Evolutionary conservation across 2,329 filamentous ascomycete species (phyloP).

Genomic region (Penicillium sp.): DNA sequence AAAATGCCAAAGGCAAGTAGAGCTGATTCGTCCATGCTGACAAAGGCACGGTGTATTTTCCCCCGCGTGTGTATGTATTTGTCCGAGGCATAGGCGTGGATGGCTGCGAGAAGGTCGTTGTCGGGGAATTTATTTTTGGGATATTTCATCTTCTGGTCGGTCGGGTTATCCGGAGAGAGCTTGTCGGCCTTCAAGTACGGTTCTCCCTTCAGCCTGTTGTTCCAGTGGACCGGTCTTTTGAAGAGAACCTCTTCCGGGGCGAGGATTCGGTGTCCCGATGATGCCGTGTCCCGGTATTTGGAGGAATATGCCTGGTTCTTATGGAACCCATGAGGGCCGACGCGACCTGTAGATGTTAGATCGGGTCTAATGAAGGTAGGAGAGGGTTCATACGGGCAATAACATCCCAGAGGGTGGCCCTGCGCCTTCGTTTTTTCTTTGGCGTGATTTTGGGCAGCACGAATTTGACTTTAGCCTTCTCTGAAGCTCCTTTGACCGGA

Average conservation of each 20-base stretch:
- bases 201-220: constrained; percentile 51
- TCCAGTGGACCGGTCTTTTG: constrained; percentile 48
- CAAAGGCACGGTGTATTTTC: constrained; percentile 42
- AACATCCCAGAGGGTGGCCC: constrained; percentile 54
- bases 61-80: constrained; percentile 45
- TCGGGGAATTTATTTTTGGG: constrained; percentile 46
- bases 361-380: not conserved
- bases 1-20: constrained; percentile 58
- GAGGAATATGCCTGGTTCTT: constrained; percentile 22
- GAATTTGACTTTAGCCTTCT: not conserved
- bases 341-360: constrained; percentile 40
- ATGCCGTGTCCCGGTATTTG: constrained; percentile 32
- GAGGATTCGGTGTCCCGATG: constrained; percentile 38
- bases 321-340: constrained; percentile 40
- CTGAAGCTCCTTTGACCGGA: not conserved
- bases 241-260: constrained; percentile 58
- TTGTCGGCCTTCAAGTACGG: constrained; percentile 51
- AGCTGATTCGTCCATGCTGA: constrained; percentile 59
- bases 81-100: constrained; percentile 56
- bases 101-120: constrained; percentile 53
- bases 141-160: not conserved
- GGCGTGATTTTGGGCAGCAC: constrained; percentile 9
- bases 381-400: constrained; percentile 47
- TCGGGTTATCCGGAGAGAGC: constrained; percentile 30
- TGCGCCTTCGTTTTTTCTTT: constrained; percentile 28